Evolutionary conservation across 176 grass and related monocot species (phyloP), one percentile per base, ranked within the genome.

Genomic region (Dendrocalamus sinicus): DNA sequence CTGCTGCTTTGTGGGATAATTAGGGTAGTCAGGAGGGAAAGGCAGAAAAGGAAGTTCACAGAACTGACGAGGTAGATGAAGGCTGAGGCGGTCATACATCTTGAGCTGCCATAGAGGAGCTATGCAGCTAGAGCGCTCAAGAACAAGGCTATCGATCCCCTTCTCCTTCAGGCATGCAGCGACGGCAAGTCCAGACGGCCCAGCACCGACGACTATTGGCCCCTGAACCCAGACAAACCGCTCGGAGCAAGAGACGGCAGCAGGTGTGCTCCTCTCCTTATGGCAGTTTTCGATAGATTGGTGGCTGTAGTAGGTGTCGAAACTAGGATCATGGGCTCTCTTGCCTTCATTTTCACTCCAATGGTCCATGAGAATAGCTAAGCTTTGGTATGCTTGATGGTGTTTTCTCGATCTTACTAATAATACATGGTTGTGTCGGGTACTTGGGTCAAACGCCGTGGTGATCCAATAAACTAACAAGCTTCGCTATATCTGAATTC

Each of bases 41-140:
- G 96, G 91, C 86, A 93, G 85, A 46, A 95, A 86, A 26, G 96
- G 96, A 78, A 98, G 96, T 87, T 95, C 91, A 88, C 93, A 98
- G 80, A 92, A 98, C 71, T 89, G 89, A 90, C 91, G 92, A 17
- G 96, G 96, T 67, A 98, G 93, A 89, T 98, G 96, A 65, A 98
- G 93, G 69, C 90, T 95, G 51, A 98, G 96, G 41, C 96, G 92
- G 62, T 98, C 91, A 54, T 98, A 98, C 55, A 90, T 98, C 78
- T 89, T 95, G 61, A 89, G 91, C 73, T 98, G 91, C 96, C 96
- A 98, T 17, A 98, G 88, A 0, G 96, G 89, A 66, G 96, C 96
- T 80, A 98, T 90, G 89, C 93, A 94, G 83, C 85, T 85, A 72
- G 91, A 98, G 45, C 93, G 89, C 86, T 98, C 96, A 19, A 98